Evolutionary conservation across 2,329 filamentous ascomycete species (phyloP), one percentile per base, ranked within the genome.

Genomic region (Fusarium xyrophilum): DNA sequence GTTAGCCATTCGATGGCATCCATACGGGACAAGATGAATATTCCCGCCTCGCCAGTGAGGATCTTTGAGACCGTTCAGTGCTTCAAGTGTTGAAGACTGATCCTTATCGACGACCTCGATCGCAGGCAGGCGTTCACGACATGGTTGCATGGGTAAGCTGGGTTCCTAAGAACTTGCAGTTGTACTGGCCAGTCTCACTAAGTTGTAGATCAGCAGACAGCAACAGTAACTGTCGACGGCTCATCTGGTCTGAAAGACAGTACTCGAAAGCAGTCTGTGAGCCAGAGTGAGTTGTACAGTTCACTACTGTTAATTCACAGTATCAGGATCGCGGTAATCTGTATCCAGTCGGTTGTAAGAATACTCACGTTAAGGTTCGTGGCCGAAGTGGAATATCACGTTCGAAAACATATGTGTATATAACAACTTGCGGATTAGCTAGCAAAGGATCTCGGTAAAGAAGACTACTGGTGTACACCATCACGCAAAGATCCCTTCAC

Each of bases 401-500:
- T 25, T 25, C 25, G 25, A 25, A 2, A 25, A 25, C 25, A 25
- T n/a, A n/a, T n/a, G n/a, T 25, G 25, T 25, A 25, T 25, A 25
- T 25, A 25, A 7, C 25, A 25, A 25, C 5, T 25, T 25, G 25
- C 25, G 25, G 25, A 6, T 25, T 25, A 25, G 25, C 25, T 25
- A 25, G 25, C 25, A 25, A 25, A 25, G 5, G 25, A 25, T 25
- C 25, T 25, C 25, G 25, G 25, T 25, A 25, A 25, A 25, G 25
- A 25, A 25, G 25, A 25, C 25, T 25, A 25, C 25, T 5, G 25
- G 25, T 25, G 25, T 25, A 25, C 25, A 25, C 5, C 30, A 14
- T 10, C 3, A 10, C 23, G 6, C 12, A n/a, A 3, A 14, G 0
- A 5, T 17, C 23, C 6, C 17, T 3, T 27, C 8, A 11, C 4